Conservation (phyloP, 2,329 filamentous ascomycete species). For the Elsinoe necatrix region DNA sequence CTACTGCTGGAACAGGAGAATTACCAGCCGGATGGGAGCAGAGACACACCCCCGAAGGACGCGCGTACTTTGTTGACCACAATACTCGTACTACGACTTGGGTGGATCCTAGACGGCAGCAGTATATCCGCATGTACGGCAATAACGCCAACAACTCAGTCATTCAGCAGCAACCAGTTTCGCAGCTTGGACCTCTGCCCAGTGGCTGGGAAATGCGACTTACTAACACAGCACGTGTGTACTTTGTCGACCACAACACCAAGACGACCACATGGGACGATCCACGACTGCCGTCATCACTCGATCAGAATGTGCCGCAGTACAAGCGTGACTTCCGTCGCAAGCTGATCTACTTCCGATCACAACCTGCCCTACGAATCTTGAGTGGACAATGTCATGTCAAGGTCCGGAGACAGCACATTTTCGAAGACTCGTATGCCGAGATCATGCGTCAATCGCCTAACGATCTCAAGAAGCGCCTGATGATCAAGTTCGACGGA, state of each 20-base stretch:
- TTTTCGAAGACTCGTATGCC: slow-evolving; percentile 97
- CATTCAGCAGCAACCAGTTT: slow-evolving; percentile 95
- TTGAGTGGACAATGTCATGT: slow-evolving; percentile 95
- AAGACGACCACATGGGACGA: slow-evolving; percentile 99
- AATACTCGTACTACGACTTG: slow-evolving; percentile 97
- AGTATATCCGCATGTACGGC: slow-evolving; percentile 98
- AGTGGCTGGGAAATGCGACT: slow-evolving; percentile 99
- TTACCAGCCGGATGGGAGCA: slow-evolving; percentile 95
- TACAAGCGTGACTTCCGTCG: slow-evolving; percentile 98
- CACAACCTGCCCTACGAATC: slow-evolving; percentile 91
- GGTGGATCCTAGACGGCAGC: slow-evolving; percentile 94
- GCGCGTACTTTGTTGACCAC: slow-evolving; percentile 96
- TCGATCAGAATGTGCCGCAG: slow-evolving; percentile 97
- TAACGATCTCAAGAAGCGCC: slow-evolving; percentile 89
- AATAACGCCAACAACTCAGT: slow-evolving; percentile 73
- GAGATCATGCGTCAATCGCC: slow-evolving; percentile 96
- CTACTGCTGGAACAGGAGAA: slow-evolving; percentile 88
- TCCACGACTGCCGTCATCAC: slow-evolving; percentile 82
- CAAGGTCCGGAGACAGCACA: slow-evolving; percentile 91
- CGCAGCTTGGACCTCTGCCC: slow-evolving; percentile 85
- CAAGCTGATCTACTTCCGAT: slow-evolving; percentile 98
- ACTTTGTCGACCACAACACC: slow-evolving; percentile 99
- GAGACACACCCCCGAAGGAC: slow-evolving; percentile 85
- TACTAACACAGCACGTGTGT: slow-evolving; percentile 93
- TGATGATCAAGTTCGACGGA: slow-evolving; percentile 99